Percentiles rank a stretch among this genome's conserved stretches.
Evolutionary conservation across 768 basidiomycete species (phyloP).

Genomic region (Psilocybe cyanescens): DNA sequence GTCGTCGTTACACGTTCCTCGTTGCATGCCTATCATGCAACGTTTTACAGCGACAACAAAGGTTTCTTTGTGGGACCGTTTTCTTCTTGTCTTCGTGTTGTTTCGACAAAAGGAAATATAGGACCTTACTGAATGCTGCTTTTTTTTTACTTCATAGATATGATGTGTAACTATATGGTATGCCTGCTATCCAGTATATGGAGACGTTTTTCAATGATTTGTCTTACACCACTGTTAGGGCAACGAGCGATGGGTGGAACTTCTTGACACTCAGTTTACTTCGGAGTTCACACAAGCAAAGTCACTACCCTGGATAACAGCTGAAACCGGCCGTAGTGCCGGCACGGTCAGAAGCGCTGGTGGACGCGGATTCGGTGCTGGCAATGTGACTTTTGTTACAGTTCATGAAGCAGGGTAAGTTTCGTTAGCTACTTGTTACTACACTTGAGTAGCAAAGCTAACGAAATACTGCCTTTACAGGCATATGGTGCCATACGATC

Average conservation of each 20-base stretch:
- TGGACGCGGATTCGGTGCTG: constrained; percentile 63
- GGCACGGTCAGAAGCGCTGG: constrained; percentile 78
- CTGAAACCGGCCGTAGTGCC: constrained; percentile 52
- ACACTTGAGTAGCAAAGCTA: constrained; percentile 4
- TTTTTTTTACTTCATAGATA: constrained; percentile 46
- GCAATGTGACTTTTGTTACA: constrained; percentile 84
- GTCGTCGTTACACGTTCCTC: constrained; percentile 18
- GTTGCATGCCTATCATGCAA: constrained; percentile 15
- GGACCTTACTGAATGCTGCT: constrained; percentile 20
- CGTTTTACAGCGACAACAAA: constrained; percentile 15
- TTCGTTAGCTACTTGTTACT: not conserved
- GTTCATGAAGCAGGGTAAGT: constrained; percentile 82
- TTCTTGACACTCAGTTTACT: constrained; percentile 63
- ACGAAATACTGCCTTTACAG: constrained; percentile 36
- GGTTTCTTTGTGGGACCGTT: constrained; percentile 4
- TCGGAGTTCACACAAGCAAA: constrained; percentile 57
- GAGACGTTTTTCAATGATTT: not conserved
- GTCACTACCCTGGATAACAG: constrained; percentile 59
- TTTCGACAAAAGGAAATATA: constrained; percentile 3
- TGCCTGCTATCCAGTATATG: constrained; percentile 19
- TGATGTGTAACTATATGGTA: constrained; percentile 88
- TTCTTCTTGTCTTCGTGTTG: not conserved
- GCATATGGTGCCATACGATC: constrained; percentile 91
- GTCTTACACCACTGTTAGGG: constrained; percentile 45
- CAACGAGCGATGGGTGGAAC: constrained; percentile 76